Evolutionary conservation across 2,329 filamentous ascomycete genomes (phyloP).

Genomic region (Talaromyces atroroseus): DNA sequence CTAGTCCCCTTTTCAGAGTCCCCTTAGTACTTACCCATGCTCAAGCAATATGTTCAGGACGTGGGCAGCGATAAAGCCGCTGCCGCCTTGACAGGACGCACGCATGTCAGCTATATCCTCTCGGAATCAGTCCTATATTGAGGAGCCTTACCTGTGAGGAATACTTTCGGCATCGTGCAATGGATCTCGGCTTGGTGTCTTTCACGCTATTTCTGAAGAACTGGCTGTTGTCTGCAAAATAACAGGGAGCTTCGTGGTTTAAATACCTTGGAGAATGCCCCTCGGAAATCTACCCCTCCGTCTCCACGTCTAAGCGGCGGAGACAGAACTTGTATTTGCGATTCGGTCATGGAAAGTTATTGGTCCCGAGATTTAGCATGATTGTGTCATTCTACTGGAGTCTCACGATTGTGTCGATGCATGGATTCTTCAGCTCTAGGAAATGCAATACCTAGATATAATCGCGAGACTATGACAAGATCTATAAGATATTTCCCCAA

Average conservation of each 20-base stretch:
- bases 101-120: not conserved
- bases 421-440: no score
- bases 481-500: no score
- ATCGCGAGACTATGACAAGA: no score
- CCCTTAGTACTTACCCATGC: conserved; percentile 34
- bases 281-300: not conserved
- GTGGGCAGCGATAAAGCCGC: conserved; percentile 62
- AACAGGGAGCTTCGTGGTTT: not conserved
- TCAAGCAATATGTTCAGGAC: conserved; percentile 56
- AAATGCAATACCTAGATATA: no score
- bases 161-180: conserved; percentile 34
- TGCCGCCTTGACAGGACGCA: conserved; percentile 43
- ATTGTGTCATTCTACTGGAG: no score
- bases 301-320: no score
- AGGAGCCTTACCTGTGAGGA: conserved; percentile 29
- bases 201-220: not conserved
- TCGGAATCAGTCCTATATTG: not conserved
- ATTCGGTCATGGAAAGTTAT: no score
- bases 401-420: no score
- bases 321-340: no score
- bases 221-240: not conserved
- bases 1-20: not conserved
- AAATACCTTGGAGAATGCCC: not conserved
- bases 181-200: not conserved
- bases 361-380: no score